Percentiles rank a stretch among this genome's conserved stretches.
Conservation (phyloP, 768 basidiomycete species). For the Agrocybe chaxingu region DNA sequence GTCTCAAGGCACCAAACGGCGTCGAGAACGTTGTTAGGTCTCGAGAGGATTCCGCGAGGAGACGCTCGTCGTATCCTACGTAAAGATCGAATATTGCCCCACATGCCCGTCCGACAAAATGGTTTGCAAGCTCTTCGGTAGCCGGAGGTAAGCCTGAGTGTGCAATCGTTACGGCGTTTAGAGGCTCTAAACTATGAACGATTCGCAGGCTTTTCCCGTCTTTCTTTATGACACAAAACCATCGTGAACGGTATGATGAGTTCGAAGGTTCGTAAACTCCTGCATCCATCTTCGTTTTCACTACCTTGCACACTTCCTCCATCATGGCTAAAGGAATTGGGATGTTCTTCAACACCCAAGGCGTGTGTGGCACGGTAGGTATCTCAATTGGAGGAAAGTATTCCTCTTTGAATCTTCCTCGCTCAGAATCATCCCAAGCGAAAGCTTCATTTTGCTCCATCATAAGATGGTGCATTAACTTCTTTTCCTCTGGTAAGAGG, state of each 20-base stretch:
- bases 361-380: slow-evolving; percentile 31
- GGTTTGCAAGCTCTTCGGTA: slow-evolving; percentile 27
- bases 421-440: slow-evolving; percentile 27
- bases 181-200: slow-evolving; percentile 34
- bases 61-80: slow-evolving; percentile 32
- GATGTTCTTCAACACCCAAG: slow-evolving; percentile 23
- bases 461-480: slow-evolving; percentile 31
- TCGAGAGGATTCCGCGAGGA: slow-evolving; percentile 22
- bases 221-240: slow-evolving; percentile 38
- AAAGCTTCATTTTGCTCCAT: slow-evolving; percentile 18
- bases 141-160: slow-evolving; percentile 29
- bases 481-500: slow-evolving; percentile 1
- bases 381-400: slow-evolving; percentile 31
- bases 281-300: slow-evolving; percentile 32
- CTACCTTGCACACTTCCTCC: slow-evolving; percentile 27
- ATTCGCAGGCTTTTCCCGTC: slow-evolving; percentile 27
- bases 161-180: slow-evolving; percentile 34
- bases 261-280: slow-evolving; percentile 38
- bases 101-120: slow-evolving; percentile 27
- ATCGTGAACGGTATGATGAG: slow-evolving; percentile 32
- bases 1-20: slow-evolving; percentile 23
- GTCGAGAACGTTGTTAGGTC: slow-evolving; percentile 41
- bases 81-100: slow-evolving; percentile 29
- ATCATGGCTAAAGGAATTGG: slow-evolving; percentile 29
- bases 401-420: slow-evolving; percentile 28